Evolutionary conservation across 2,329 filamentous ascomycete genomes (phyloP), one percentile per base, ranked within the genome.

Genomic region (Cladosporium sp.): DNA sequence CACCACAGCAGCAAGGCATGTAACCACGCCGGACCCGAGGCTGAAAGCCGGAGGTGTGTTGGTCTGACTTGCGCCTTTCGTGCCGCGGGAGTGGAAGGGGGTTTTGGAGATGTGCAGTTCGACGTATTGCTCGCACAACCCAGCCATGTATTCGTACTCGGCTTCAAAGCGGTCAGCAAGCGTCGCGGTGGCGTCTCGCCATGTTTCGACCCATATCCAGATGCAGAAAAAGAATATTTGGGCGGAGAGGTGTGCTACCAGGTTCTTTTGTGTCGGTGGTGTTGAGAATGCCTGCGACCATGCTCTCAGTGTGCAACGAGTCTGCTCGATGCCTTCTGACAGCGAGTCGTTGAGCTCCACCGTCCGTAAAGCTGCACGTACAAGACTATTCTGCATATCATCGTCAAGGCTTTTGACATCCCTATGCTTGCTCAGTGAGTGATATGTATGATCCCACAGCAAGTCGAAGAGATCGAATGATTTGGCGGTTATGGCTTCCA

Each of bases 141-240:
- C 27, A 4, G 42, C 40, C n/a, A 51, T 40, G 27, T 48, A 45
- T 5, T 40, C 41, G 48, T 49, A 51, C n/a, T 51, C 39, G 11
- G 36, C n/a, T 15, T 40, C 32, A 19, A 49, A 54, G n/a, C 49
- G 52, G 13, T 54, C 52, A 4, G 43, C 19, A 3, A 48, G 19
- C 38, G 33, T 51, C 20, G 45, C 49, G 7, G 39, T 41, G 3
- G 48, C 5, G n/a, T 54, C 52, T 8, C 43, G 42, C 48, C 48
- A 54, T 11, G 33, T 48, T n/a, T 39, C 15, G 7, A 22, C 40
- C 36, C 38, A 22, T 11, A 51, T 35, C 48, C 49, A 50, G 7
- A 50, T 27, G 25, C 39, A 51, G 32, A 54, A 51, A 25, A 51
- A 42, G 27, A 51, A 40, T 16, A 54, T 36, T 20, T 54, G 41